A percentile compares a stretch with the other conserved stretches of the same genome.
Evolutionary conservation across 441 rosid species (phyloP).

Genomic region (Pelargonium australe): DNA sequence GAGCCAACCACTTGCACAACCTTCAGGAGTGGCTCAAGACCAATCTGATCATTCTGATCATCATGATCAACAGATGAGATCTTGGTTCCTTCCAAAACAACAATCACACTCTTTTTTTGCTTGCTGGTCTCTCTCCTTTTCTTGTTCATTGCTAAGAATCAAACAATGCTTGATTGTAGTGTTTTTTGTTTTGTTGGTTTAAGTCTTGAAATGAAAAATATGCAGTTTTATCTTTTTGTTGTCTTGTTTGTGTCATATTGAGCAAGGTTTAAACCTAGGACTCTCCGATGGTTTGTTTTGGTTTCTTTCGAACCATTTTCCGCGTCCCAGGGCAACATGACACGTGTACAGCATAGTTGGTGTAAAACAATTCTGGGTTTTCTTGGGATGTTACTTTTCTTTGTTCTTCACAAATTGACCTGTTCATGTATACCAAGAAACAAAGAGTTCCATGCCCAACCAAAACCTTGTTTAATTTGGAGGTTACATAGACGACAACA

Average conservation of each 20-base stretch:
- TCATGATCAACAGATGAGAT: background rate
- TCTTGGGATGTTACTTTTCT: background rate
- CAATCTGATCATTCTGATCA: slow-evolving; percentile 11
- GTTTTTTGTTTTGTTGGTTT: background rate
- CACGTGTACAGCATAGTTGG: background rate
- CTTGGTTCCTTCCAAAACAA: slow-evolving; percentile 32
- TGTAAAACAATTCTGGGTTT: background rate
- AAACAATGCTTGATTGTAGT: background rate
- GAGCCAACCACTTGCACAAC: slow-evolving; percentile 22
- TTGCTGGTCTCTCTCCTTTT: slow-evolving; percentile 23
- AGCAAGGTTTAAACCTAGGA: slow-evolving; percentile 16
- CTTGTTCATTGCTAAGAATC: slow-evolving; percentile 10
- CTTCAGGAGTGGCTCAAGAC: slow-evolving; percentile 25
- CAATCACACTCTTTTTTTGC: slow-evolving; percentile 21
- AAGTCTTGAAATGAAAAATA: background rate
- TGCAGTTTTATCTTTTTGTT: background rate
- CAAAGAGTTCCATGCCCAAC: too few species aligned
- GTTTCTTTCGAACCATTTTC: slow-evolving; percentile 11
- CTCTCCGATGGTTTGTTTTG: slow-evolving; percentile 9
- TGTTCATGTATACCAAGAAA: background rate
- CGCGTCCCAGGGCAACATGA: slow-evolving; percentile 8
- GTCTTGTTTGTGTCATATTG: slow-evolving; percentile 15
- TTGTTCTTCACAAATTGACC: background rate
- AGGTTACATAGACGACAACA: too few species aligned
- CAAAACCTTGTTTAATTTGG: too few species aligned